Conservation (phyloP, 768 basidiomycete species). For the Zangia roseola region DNA sequence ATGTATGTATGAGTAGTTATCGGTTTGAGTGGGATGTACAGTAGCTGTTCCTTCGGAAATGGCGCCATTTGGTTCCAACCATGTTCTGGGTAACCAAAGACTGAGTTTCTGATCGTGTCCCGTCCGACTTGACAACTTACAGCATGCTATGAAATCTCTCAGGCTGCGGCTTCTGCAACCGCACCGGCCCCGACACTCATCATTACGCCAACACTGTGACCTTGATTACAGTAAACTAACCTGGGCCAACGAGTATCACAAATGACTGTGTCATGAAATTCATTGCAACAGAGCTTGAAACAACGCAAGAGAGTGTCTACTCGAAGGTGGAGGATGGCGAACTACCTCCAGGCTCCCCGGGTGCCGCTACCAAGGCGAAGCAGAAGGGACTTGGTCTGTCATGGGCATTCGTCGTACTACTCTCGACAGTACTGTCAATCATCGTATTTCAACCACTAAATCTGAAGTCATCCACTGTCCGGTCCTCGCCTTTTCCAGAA, state of each 20-base stretch:
- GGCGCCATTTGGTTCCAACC: too few species aligned
- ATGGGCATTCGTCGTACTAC: slow-evolving; percentile 16
- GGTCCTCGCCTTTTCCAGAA: not conserved
- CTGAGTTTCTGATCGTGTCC: too few species aligned
- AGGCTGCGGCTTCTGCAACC: too few species aligned
- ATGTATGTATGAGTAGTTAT: slow-evolving; percentile 5
- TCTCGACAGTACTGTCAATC: slow-evolving; percentile 17
- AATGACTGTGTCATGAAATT: slow-evolving; percentile 5
- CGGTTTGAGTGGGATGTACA: not conserved
- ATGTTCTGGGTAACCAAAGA: too few species aligned
- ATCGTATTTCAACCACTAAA: slow-evolving; percentile 14
- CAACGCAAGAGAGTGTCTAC: slow-evolving; percentile 2
- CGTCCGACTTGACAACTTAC: too few species aligned
- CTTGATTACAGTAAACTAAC: too few species aligned
- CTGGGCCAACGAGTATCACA: not conserved
- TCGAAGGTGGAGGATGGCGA: not conserved
- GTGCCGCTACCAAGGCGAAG: not conserved
- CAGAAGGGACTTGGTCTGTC: slow-evolving; percentile 3
- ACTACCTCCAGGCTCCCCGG: not conserved
- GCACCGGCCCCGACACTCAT: too few species aligned
- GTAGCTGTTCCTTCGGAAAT: too few species aligned
- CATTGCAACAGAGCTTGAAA: not conserved
- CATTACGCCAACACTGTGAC: too few species aligned
- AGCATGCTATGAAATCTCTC: too few species aligned
- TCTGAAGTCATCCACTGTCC: slow-evolving; percentile 1